Base-by-base conservation (phyloP, 2,329 filamentous ascomycete species). In the Penicillium sp. region DNA sequence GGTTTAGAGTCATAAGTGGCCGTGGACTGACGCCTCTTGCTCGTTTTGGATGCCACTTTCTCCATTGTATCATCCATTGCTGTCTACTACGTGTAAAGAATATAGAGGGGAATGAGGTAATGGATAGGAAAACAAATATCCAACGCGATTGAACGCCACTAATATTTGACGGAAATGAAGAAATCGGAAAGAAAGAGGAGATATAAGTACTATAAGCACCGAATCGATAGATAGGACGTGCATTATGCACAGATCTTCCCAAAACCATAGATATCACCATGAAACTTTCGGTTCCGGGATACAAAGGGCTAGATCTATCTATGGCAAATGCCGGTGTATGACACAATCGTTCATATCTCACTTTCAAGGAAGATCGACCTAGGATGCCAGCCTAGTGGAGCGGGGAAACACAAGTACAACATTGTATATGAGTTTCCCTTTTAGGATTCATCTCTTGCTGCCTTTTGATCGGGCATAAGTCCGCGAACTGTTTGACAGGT, bases 11-110 rank as follows among this genome's bases (percentile, higher is more conserved):
- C 47, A 55, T 40, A 28, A 2, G 47, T 51, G 1, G 25, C 40
- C 9, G 22, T 48, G 5, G 51, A 55, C 12, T 16, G 40, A 9
- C 47, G 53, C 22, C 47, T 38, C n/a, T 55, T 55, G 45, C 28
- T 45, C 4, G 30, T 55, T 2, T 55, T 28, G 5, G 47, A 51
- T 10, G 10, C 4, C 2, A 53, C 19, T 31, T 56, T 53, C 37
- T 56, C 53, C 22, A 50, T 43, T 5, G 14, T 33, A 37, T 50
- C 25, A 3, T 28, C 25, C 38, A 55, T 31, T 5, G 19, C 12
- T 19, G 10, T 4, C 11, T 22, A 22, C 11, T 19, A 33, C 2
- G 22, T 28, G 25, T 14, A 12, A 46, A 45, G 7, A 4, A 3
- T 11, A 22, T n/a, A 9, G 9, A 25, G 8, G 11, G 14, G 17